Evolutionary conservation across 169 alveolate species (phyloP).

Genomic region (Neospora caninum): DNA sequence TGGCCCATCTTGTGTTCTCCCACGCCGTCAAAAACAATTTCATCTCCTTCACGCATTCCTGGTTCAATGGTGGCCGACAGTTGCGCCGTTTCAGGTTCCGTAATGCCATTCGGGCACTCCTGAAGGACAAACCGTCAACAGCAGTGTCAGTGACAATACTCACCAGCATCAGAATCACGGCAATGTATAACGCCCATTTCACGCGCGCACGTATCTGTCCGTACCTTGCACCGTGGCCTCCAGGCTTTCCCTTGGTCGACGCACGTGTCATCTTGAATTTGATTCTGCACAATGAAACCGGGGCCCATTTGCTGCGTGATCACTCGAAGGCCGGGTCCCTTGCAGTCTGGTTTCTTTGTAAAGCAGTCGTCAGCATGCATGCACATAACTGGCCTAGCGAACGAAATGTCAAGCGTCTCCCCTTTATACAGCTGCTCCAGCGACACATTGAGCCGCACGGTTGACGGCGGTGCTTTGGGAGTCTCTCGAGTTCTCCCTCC

Average conservation of each 20-base stretch:
- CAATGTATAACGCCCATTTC: too few relatives aligned
- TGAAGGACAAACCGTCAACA: background rate
- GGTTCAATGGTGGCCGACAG: constrained; percentile 73
- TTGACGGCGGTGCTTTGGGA: constrained; percentile 68
- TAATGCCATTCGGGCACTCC: constrained; percentile 77
- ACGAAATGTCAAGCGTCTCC: constrained; percentile 63
- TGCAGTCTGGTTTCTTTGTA: constrained; percentile 72
- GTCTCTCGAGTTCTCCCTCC: constrained; percentile 62
- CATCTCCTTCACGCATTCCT: constrained; percentile 75
- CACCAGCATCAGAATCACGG: background rate
- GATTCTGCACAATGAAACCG: constrained; percentile 77
- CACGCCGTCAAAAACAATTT: constrained; percentile 73
- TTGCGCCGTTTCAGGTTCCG: constrained; percentile 66
- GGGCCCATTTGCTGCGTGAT: constrained; percentile 80
- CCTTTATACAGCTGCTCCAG: constrained; percentile 76
- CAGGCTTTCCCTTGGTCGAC: constrained; percentile 75
- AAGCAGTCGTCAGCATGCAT: constrained; percentile 74
- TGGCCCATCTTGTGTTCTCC: constrained; percentile 73
- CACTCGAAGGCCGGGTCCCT: constrained; percentile 74
- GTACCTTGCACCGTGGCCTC: constrained; percentile 71
- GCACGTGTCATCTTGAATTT: constrained; percentile 75
- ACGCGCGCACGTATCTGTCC: background rate
- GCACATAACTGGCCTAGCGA: constrained; percentile 75
- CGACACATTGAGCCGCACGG: constrained; percentile 66
- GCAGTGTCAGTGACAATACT: background rate